Percentiles rank a stretch among this genome's conserved stretches.
phyloP scores from a whole-genome alignment of 768 basidiomycete genomes.

The Serendipita sp. region DNA sequence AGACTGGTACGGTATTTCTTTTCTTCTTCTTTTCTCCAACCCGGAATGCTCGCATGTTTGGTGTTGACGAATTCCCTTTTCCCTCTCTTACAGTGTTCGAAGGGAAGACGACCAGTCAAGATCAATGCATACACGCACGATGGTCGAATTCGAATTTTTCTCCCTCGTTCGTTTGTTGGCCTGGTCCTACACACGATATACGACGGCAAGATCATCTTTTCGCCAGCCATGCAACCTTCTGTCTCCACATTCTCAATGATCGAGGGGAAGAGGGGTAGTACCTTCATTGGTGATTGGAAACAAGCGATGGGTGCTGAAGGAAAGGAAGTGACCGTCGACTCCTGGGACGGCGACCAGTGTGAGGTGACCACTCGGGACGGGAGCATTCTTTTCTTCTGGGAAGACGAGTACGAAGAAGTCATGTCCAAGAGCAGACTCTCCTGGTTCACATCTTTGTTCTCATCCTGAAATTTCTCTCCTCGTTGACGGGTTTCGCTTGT shows the following conservation, averaged over 20 bases:
- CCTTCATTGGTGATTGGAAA: neutral
- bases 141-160: neutral
- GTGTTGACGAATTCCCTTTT: neutral
- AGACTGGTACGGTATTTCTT: neutral
- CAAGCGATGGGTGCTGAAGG: neutral
- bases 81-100: neutral
- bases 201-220: neutral
- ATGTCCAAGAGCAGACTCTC: neutral
- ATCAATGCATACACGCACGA: neutral
- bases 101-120: neutral
- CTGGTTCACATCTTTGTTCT: neutral
- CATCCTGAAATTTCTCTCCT: neutral
- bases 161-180: neutral
- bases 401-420: neutral
- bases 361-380: neutral
- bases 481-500: too few species aligned
- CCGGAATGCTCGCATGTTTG: neutral
- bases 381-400: neutral
- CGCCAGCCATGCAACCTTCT: neutral
- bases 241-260: neutral
- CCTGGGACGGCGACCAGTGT: neutral
- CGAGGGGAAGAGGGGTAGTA: neutral
- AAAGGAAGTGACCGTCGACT: neutral
- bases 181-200: neutral
- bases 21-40: too few species aligned